These are phyloP conservation scores for Closterium sp. DNA, from an alignment of 139 green algal genomes.

Conservation along the genomic window DNA sequence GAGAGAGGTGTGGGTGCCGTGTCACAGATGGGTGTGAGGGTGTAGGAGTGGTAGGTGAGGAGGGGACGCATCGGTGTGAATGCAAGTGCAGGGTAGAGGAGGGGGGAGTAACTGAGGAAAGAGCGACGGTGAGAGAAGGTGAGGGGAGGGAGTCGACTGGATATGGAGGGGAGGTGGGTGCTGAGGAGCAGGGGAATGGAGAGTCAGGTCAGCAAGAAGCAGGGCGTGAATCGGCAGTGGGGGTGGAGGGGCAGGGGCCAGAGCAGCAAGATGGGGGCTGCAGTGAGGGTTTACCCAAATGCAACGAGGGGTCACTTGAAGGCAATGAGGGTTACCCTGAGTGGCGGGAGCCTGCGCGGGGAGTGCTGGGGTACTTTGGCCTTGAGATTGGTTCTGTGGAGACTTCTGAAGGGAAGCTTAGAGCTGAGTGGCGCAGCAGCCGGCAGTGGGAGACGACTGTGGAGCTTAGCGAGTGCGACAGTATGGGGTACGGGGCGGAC, in stretches of 20 bases:
- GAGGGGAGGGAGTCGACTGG: not conserved
- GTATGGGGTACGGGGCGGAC: not conserved
- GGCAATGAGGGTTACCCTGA: not conserved
- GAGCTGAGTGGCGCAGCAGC: not conserved
- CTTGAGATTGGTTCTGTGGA: not conserved
- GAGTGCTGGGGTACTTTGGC: not conserved
- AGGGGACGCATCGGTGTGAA: not conserved
- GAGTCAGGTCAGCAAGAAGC: not conserved
- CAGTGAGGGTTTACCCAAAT: not conserved
- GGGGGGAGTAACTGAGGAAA: not conserved
- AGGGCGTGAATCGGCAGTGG: not conserved
- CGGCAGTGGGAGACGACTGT: not conserved
- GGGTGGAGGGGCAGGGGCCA: not conserved
- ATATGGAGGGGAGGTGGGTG: not conserved
- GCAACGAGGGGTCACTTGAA: not conserved
- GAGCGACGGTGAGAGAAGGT: not conserved
- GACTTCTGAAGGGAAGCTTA: not conserved
- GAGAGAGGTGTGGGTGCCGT: not conserved
- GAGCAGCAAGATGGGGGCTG: not conserved
- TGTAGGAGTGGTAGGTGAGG: not conserved
- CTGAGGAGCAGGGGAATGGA: not conserved
- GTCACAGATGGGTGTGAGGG: not conserved
- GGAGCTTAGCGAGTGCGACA: not conserved
- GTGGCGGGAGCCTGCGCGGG: not conserved
- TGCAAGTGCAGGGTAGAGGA: not conserved